Percentiles rank a stretch among this genome's conserved stretches.
phyloP scores from a whole-genome alignment of 2,329 filamentous ascomycete species.

The Aspergillus caelatus region DNA sequence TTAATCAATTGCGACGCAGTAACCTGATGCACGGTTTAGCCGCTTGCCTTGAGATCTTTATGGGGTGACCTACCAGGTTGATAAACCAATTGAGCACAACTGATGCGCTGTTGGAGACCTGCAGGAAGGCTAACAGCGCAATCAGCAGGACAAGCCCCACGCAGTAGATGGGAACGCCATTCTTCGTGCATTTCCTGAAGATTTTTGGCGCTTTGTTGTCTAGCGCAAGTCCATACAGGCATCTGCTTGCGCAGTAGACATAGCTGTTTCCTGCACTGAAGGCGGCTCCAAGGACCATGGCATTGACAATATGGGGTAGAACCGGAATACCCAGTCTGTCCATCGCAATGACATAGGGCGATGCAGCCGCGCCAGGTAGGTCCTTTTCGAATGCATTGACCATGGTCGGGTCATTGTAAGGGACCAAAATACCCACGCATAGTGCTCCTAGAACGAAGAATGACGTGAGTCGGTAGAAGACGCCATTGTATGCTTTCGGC shows the following conservation, averaged over 20 bases:
- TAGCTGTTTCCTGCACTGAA: constrained; percentile 71
- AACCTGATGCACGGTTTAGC: constrained; percentile 42
- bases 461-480: constrained; percentile 74
- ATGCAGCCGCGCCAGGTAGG: constrained; percentile 69
- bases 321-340: constrained; percentile 64
- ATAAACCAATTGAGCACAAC: constrained; percentile 75
- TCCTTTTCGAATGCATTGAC: constrained; percentile 61
- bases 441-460: constrained; percentile 78
- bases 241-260: constrained; percentile 69
- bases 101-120: constrained; percentile 66
- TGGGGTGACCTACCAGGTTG: constrained; percentile 52
- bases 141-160: constrained; percentile 68
- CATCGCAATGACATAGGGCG: constrained; percentile 71
- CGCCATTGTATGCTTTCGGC: constrained; percentile 74
- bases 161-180: constrained; percentile 74
- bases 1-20: constrained; percentile 77
- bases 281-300: constrained; percentile 68
- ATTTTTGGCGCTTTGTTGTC: constrained; percentile 72
- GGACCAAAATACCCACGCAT: constrained; percentile 70
- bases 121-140: constrained; percentile 72
- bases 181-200: constrained; percentile 62
- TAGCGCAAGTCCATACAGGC: constrained; percentile 68
- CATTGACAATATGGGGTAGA: constrained; percentile 73
- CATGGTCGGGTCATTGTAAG: constrained; percentile 68
- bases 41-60: not conserved